Evolutionary conservation across 2,329 filamentous ascomycete genomes (phyloP), one percentile per base, ranked within the genome.

Genomic region (Bipolaris victoriae): DNA sequence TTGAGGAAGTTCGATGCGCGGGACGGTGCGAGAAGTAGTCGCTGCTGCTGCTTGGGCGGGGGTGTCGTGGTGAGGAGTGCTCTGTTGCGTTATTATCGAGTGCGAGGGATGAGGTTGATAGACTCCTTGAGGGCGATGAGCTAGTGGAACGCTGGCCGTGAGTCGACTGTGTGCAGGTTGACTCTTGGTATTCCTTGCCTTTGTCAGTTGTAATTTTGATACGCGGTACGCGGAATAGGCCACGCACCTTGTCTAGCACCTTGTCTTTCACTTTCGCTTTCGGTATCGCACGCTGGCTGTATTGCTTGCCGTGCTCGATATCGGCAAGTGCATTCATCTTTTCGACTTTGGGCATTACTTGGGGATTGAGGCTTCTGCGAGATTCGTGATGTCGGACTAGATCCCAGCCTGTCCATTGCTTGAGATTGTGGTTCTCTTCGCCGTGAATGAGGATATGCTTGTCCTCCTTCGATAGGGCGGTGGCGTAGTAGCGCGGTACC

Each of bases 401-500:
- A 35, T 66, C 61, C 9, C 60, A 33, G 3, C 3, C 39, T 3
- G 57, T 58, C 64, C 63, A 71, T 9, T 59, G 15, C 40, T 57
- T 58, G 3, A 64, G 57, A 41, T 69, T 70, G 49, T 69, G 64
- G 31, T 66, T 63, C 29, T 58, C 15, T 13, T 66, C 59, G 11
- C 65, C 69, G 1, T 7, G 13, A 3, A 49, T 40, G n/a, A 74
- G 57, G 3, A 65, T 58, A 10, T 43, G 16, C 31, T 51, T 58
- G 20, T 70, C 71, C 5, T 58, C 58, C 3, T 48, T 18, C 0
- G 64, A 60, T 1, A 73, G 62, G 1, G 64, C 56, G 20, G 58
- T 48, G 13, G 44, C 44, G 45, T 74, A 73, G 57, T 71, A 73
- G 29, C 67, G 22, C 7, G 57, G 50, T n/a, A 44, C 35, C 53